Base-by-base conservation (phyloP, 768 basidiomycete genomes). In the Podaxis sp. region DNA sequence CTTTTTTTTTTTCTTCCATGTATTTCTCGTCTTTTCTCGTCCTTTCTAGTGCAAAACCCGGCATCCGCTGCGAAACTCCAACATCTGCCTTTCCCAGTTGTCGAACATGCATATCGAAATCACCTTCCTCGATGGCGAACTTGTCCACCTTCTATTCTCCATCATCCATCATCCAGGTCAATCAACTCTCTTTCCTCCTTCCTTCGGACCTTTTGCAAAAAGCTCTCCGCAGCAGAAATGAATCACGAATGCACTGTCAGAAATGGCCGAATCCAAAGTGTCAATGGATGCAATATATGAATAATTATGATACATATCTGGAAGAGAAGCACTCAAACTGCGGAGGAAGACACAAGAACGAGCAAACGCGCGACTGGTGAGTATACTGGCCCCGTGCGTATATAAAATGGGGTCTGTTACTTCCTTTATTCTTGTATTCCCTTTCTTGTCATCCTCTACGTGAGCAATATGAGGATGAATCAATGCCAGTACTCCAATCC, bases 371-470 rank as follows among this genome's bases (percentile, higher is more conserved):
- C 85, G 4, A 81, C 93, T 15, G 77, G 81, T 56, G 89, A 93
- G 66, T 93, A 93, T 58, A 91, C 91, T 0, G 85, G 84, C 63
- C 81, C 93, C 13, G 91, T 93, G 12, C 80, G 90, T 20, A 79
- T 74, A 2, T 76, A 8, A 8, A 33, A 2, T 33, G 33, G 33
- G 2, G 33, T 2, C 33, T 33, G 8, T 33, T 33, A 33, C 33
- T 0, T 1, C 8, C 10, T 10, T 33, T 33, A 10, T 33, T 33
- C 8, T 33, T 10, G 33, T 33, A 33, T 33, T 33, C 8, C 30
- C 33, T 33, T 3, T 28, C 28, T 28, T 28, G 28, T 28, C 28
- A 28, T 28, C 28, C 28, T 28, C 28, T 33, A 33, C 33, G 33
- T 8, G 33, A 33, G 33, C 8, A 33, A 33, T 33, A 2, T 33